Evolutionary conservation across 352 stramenopile species (phyloP), one percentile per base, ranked within the genome.

Genomic region (Pythium myriotylum): DNA sequence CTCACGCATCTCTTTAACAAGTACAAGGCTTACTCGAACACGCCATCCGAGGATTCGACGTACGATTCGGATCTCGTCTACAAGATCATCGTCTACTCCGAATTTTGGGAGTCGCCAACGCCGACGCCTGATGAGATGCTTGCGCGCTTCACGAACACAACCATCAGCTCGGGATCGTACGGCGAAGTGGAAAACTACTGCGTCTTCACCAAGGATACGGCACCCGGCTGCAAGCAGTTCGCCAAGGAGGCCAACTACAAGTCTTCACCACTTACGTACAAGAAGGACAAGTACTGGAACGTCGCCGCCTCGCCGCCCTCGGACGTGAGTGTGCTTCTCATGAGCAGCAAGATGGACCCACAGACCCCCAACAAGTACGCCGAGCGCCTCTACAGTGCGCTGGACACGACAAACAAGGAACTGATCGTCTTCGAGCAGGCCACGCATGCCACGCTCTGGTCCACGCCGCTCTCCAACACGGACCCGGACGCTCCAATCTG

Each of bases 151-250:
- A 51, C 52, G 29, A 65, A 70, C 56, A 70, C 63, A 14, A 63
- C 63, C 23, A 62, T 70, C 50, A 70, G 63, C 56, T 65, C 51
- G 24, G 63, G 61, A 32, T 50, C 66, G 17, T 72, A 62, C 51
- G 20, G 47, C 26, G 48, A 71, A 46, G 62, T 81, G 14, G 61
- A 72, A 8, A 57, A 58, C 12, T 92, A 86, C 59, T 90, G 80
- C 37, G 69, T 73, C 5, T 87, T 84, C 57, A 74, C 72, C 7
- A 79, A 84, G 48, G 74, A 86, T 17, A 56, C 52, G 0, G 80
- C 71, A 23, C 9, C 55, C 7, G 57, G 68, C 1, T 88, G 77
- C 86, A 2, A 66, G 63, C 46, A 77, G 56, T 27, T 81, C 67
- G 9, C 55, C 62, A 19, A 54, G 29, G 22, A 43, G 17, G 40